Base-by-base conservation (phyloP, 768 basidiomycete genomes). In the Boletus rex-veris region DNA sequence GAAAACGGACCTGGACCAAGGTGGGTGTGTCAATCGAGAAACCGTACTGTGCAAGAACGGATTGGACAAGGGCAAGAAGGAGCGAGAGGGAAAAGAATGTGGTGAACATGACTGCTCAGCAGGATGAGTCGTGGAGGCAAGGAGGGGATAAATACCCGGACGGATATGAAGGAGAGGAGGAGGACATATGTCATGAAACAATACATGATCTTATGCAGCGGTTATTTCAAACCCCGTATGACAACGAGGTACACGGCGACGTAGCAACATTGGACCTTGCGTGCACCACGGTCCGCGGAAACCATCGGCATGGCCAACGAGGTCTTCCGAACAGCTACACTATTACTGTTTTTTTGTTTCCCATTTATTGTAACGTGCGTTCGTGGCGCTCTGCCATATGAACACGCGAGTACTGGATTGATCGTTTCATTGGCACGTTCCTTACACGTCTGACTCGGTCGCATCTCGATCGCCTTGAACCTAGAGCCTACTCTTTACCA, bases 71-170 rank as follows among this genome's bases (percentile, higher is more conserved):
- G 60, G 75, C 66, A 65, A 79, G 71, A 75, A 90, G 72, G 84
- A 90, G 81, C 64, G 86, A 77, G 74, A 81, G 67, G 55, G 80
- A 78, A 88, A 89, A 48, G 88, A 91, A 73, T 74, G 90, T 88
- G 75, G 82, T 74, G 80, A 84, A 84, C 90, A 91, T 92, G 72
- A 70, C 71, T 60, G 58, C 56, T 57, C 58, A 38, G 59, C 33
- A 37, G 58, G 43, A 38, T 2, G 24, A 37, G 45, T 38, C 10
- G 40, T 14, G 28, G 33, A 14, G 26, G 37, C 24, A 18, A 39
- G 50, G 18, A 35, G 19, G n/a, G 47, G 38, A 51, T 60, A 58
- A 59, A 59, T 60, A 62, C 36, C 35, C 19, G 21, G 3, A 12
- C 57, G 58, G 57, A 58, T 64, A 61, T 61, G 59, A 58, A 38